These are phyloP conservation scores for Salmacisia buchloeana DNA, from an alignment of 1,284 basidiomycete species.

Conservation along the genomic window DNA sequence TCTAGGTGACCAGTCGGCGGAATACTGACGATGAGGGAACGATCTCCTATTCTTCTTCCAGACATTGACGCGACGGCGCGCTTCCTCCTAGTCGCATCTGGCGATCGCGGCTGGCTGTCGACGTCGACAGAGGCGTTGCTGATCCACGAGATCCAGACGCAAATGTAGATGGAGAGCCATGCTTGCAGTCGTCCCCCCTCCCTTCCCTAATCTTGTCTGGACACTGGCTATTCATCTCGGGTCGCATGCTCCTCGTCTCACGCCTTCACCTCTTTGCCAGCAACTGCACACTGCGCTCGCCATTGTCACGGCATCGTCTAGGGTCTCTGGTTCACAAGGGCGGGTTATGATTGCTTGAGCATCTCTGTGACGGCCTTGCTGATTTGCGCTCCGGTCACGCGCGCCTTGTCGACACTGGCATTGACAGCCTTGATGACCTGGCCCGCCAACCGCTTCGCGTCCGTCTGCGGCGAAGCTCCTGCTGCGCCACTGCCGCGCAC, in stretches of 20 bases:
- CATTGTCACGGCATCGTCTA: background rate
- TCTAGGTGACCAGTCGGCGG: background rate
- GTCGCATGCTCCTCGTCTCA: background rate
- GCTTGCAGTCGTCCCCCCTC: background rate
- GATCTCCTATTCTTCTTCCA: conserved; percentile 43
- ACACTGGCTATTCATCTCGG: background rate
- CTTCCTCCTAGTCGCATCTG: conserved; percentile 85
- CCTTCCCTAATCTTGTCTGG: background rate
- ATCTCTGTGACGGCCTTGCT: conserved; percentile 1
- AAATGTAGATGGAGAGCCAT: background rate
- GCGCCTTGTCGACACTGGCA: conserved; percentile 1
- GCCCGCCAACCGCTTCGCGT: background rate
- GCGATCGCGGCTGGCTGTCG: conserved; percentile 80
- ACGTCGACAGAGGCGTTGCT: conserved; percentile 41
- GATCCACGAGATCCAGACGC: conserved; percentile 33
- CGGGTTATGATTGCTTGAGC: background rate
- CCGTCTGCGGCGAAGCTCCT: no score
- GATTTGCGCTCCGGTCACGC: conserved; percentile 2
- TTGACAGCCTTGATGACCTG: conserved; percentile 3
- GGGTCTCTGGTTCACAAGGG: background rate
- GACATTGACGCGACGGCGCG: conserved; percentile 78
- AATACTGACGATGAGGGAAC: background rate
- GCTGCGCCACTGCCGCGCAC: background rate
- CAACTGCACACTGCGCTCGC: background rate
- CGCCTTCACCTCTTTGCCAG: background rate